Evolutionary conservation across 73 alveolate genomes (phyloP).

Genomic region (Symbiodinium natans): DNA sequence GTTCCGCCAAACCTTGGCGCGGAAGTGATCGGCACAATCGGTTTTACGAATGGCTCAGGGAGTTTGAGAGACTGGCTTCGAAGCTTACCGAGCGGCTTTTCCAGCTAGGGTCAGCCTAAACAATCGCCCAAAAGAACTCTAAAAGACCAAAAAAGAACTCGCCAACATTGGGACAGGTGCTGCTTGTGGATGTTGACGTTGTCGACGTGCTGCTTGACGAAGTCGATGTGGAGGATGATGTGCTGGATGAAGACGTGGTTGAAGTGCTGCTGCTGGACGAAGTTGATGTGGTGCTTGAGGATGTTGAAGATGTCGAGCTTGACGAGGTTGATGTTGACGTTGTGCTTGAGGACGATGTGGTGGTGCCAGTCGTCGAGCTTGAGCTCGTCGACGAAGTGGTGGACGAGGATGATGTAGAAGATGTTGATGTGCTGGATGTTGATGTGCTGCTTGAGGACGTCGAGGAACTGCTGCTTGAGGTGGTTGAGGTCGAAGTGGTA

Average conservation of each 20-base stretch:
- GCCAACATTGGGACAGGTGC: neutral
- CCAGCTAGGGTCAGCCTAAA: no score
- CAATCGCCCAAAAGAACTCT: no score
- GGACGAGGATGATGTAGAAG: neutral
- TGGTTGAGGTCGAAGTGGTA: neutral
- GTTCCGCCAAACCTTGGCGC: no score
- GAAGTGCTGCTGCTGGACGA: no score
- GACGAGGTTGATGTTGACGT: slow-evolving; percentile 8
- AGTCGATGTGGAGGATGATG: no score
- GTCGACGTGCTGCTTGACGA: no score
- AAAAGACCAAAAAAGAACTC: no score
- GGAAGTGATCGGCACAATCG: no score
- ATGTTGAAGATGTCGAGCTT: neutral
- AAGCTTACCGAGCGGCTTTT: slow-evolving; percentile 14
- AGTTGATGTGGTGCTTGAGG: neutral
- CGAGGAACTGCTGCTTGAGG: neutral
- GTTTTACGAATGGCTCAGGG: no score
- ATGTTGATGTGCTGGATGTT: neutral
- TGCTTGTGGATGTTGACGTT: no score
- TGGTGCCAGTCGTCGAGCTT: slow-evolving; percentile 28
- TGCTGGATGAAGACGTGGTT: no score
- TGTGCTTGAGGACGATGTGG: neutral
- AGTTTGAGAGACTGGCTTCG: no score
- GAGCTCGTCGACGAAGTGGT: slow-evolving; percentile 26
- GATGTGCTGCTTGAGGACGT: neutral